These are phyloP conservation scores for Rhodotorula sp. DNA, from an alignment of 1,284 basidiomycete species.

Conservation along the genomic window DNA sequence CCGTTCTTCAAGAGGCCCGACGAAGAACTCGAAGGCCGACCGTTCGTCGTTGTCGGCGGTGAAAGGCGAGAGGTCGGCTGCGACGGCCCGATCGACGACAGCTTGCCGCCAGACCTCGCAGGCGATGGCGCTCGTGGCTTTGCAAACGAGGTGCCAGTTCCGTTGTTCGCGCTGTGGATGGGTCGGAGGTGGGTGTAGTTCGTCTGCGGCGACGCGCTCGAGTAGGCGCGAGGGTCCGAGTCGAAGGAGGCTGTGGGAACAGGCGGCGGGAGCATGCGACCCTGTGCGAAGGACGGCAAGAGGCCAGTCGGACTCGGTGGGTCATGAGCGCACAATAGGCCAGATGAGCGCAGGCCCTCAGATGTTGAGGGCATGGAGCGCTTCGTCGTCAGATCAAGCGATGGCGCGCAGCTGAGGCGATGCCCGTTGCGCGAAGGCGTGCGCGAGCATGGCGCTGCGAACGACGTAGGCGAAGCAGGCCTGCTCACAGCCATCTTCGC, in stretches of 20 bases:
- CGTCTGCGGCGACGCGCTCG: not conserved
- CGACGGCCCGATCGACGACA: too few species aligned
- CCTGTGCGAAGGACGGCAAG: constrained; percentile 3
- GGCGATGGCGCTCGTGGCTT: too few species aligned
- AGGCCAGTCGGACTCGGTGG: not conserved
- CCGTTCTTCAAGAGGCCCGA: too few species aligned
- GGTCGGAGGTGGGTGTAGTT: not conserved
- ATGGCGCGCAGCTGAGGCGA: not conserved
- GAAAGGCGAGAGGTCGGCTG: too few species aligned
- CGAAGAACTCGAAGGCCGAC: too few species aligned
- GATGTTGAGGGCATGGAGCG: not conserved
- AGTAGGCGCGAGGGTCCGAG: not conserved
- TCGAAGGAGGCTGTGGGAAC: not conserved
- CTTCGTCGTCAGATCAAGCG: not conserved
- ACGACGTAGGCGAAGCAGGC: not conserved
- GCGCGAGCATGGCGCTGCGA: not conserved
- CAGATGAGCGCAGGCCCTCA: not conserved
- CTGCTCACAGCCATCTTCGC: not conserved
- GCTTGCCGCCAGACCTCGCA: too few species aligned
- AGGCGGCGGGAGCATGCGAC: constrained; percentile 1
- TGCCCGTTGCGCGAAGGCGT: not conserved
- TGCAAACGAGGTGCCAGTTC: too few species aligned
- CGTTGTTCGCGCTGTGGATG: too few species aligned
- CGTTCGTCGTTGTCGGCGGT: too few species aligned
- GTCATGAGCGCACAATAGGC: too few species aligned